A percentile compares a stretch with the other conserved stretches of the same genome.
These are phyloP conservation scores for Sanchytrium tribonematis DNA, from an alignment of 371 early-diverging fungal species.

Conservation along the genomic window DNA sequence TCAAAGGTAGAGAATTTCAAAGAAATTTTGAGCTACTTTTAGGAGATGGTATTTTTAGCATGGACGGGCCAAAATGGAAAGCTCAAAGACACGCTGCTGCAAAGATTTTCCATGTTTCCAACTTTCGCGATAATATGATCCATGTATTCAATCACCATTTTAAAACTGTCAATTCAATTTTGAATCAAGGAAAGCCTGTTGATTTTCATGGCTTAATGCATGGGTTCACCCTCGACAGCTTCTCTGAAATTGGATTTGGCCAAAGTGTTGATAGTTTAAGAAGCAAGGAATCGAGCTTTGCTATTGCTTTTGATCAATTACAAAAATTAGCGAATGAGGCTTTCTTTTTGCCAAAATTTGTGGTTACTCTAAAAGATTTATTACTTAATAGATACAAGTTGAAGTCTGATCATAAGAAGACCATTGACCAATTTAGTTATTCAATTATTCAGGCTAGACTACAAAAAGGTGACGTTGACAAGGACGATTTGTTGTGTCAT, in stretches of 20 bases:
- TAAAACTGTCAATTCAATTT: no score
- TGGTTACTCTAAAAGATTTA: slow-evolving; percentile 11
- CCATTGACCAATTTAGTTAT: slow-evolving; percentile 16
- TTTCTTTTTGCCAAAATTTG: slow-evolving; percentile 10
- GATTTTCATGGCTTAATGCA: slow-evolving; percentile 18
- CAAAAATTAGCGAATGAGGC: slow-evolving; percentile 11
- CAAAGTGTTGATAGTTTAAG: slow-evolving; percentile 10
- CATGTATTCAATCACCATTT: no score
- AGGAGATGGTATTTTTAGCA: slow-evolving; percentile 41
- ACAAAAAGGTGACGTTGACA: slow-evolving; percentile 6
- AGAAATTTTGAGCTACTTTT: slow-evolving; percentile 11
- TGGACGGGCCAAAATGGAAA: slow-evolving; percentile 32
- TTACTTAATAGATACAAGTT: slow-evolving; percentile 6
- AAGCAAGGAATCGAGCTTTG: slow-evolving; percentile 15
- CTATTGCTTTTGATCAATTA: slow-evolving; percentile 21
- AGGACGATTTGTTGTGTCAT: slow-evolving; percentile 13
- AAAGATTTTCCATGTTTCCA: slow-evolving; percentile 37
- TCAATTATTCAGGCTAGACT: slow-evolving; percentile 16
- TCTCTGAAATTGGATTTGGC: slow-evolving; percentile 22
- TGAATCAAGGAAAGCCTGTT: slow-evolving; percentile 6
- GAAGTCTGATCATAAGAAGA: slow-evolving; percentile 10
- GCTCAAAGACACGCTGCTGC: slow-evolving; percentile 34
- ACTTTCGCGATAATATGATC: slow-evolving; percentile 30
- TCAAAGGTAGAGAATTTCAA: slow-evolving; percentile 9
- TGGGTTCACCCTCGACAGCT: slow-evolving; percentile 21